Evolutionary conservation across 179 eudicot genomes (phyloP), one percentile per base, ranked within the genome.

Genomic region (Silene coronaria): DNA sequence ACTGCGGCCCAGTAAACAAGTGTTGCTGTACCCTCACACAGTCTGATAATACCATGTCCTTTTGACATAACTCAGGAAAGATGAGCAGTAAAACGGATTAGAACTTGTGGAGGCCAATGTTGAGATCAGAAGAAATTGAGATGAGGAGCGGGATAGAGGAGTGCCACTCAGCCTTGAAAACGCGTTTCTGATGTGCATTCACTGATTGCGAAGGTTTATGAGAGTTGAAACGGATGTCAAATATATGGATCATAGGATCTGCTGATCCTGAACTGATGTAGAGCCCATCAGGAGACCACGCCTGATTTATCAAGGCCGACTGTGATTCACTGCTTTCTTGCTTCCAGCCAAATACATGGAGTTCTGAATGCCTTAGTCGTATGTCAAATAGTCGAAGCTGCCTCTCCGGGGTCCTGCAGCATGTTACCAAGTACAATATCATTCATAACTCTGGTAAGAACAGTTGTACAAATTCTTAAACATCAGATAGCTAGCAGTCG

Each of bases 281-380:
- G 22, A 94, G 75, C 22, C 98, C 98, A 77, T 94, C 97, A 0
- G 98, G 98, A 14, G 98, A 94, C 98, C 98, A 94, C 7, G 98
- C 88, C 82, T 94, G 98, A 70, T 90, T 94, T 61, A 94, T 92
- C 73, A 94, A 79, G 69, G 98, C 98, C 0, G 98, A 94, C 62
- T 92, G 98, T 5, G 97, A 92, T 57, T 92, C 98, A 23, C 98
- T 94, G 78, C 91, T 89, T 83, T 90, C 97, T 86, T 94, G 98
- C 80, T 87, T 89, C 96, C 96, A 95, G 17, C 99, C 99, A 57
- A 90, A 89, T n/a, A 88, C 79, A 65, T 95, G 99, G 58, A 92
- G 79, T 79, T 92, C 99, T 62, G 86, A 79, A 64, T 87, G 80
- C 79, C 96, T 86, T 80, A 90, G 46, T 77, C 99, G 81, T 55